Conservation (phyloP, 1,284 basidiomycete species). For the Pseudozyma flocculosa region DNA sequence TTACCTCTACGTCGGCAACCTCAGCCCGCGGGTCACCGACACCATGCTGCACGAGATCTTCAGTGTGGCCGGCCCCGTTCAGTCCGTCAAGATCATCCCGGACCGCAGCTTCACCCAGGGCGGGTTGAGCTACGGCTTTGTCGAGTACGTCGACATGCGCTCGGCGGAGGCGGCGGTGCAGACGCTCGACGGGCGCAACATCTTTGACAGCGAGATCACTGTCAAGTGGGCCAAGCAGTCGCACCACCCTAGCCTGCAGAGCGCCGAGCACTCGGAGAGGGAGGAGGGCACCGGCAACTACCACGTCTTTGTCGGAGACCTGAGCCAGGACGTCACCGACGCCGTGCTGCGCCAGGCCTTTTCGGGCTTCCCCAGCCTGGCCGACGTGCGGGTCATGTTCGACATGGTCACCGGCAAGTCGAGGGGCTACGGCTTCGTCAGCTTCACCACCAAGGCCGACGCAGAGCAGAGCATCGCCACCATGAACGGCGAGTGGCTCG, state of each 20-base stretch:
- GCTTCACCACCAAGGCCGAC: constrained; percentile 92
- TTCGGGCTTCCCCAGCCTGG: constrained; percentile 87
- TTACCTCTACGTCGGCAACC: constrained; percentile 95
- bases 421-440: constrained; percentile 88
- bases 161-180: constrained; percentile 94
- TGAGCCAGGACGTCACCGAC: constrained; percentile 96
- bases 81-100: constrained; percentile 97
- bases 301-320: constrained; percentile 97
- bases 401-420: constrained; percentile 99
- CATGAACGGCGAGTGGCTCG: constrained; percentile 99
- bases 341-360: constrained; percentile 95
- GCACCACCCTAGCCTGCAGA: constrained; percentile 19
- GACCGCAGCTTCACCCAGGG: constrained; percentile 97
- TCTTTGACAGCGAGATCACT: constrained; percentile 76
- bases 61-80: constrained; percentile 88
- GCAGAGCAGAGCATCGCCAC: constrained; percentile 96
- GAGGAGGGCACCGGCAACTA: constrained; percentile 86
- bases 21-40: constrained; percentile 79
- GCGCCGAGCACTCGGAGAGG: constrained; percentile 1
- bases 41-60: constrained; percentile 87
- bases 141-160: constrained; percentile 90
- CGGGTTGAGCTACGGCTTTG: constrained; percentile 96
- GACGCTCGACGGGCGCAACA: constrained; percentile 94
- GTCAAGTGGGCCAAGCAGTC: constrained; percentile 54
- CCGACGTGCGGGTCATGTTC: constrained; percentile 99